Percentiles rank a stretch among this genome's conserved stretches.
phyloP scores from a whole-genome alignment of 768 basidiomycete species.

The Pluteus cervinus region DNA sequence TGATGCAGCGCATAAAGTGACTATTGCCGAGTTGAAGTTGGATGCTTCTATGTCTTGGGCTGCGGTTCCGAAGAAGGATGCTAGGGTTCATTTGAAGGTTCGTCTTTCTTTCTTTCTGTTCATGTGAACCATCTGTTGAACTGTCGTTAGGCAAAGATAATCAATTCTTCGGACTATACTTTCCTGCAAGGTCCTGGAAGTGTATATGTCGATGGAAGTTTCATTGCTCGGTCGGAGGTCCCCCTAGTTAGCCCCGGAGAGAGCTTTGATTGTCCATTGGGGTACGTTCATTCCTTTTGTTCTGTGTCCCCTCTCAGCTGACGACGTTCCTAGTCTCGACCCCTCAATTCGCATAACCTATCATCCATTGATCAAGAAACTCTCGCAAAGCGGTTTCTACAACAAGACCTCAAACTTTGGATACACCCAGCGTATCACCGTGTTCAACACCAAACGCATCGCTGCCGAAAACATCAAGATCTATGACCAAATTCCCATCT shows the following conservation, averaged over 20 bases:
- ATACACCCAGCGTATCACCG: conserved; percentile 29
- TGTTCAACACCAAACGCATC: conserved; percentile 28
- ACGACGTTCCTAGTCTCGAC: conserved; percentile 27
- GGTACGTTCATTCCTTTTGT: conserved; percentile 17
- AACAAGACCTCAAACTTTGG: conserved; percentile 21
- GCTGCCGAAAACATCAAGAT: conserved; percentile 21
- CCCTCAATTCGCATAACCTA: conserved; percentile 32
- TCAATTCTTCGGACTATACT: conserved; percentile 32
- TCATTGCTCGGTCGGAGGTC: conserved; percentile 29
- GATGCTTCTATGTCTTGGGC: conserved; percentile 30
- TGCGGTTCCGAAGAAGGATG: conserved; percentile 27
- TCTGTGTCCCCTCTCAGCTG: neutral
- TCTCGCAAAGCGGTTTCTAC: conserved; percentile 26
- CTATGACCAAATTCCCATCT: conserved; percentile 30
- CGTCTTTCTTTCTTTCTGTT: neutral
- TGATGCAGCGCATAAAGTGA: conserved; percentile 22
- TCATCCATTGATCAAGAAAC: conserved; percentile 27
- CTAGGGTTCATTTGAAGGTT: conserved; percentile 25
- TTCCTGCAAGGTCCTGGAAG: conserved; percentile 28
- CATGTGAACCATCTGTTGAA: neutral
- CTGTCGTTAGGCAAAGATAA: conserved; percentile 25
- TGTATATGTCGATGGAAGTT: conserved; percentile 36
- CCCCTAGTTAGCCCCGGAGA: conserved; percentile 30
- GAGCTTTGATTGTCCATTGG: conserved; percentile 33
- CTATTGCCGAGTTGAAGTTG: conserved; percentile 23